Evolutionary conservation across 305 asterid species (phyloP).

Genomic region (Fraxinus floribunda): DNA sequence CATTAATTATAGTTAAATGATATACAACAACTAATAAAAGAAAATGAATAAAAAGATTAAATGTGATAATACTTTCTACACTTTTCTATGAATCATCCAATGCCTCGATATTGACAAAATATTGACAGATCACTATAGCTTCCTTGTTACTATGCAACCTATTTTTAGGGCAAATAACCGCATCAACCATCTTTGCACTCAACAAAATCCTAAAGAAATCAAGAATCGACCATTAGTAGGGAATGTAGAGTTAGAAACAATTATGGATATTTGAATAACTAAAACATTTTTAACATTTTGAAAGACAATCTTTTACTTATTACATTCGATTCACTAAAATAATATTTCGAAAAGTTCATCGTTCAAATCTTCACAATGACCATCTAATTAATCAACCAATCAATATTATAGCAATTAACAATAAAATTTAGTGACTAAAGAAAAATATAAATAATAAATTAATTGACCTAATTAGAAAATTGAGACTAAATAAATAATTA

Average conservation of each 20-base stretch:
- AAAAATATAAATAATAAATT: too few relatives aligned
- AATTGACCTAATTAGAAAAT: neutral
- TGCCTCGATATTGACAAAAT: neutral
- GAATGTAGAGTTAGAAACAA: neutral
- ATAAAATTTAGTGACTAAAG: too few relatives aligned
- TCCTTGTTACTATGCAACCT: neutral
- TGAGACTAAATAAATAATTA: too few relatives aligned
- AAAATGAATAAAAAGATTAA: too few relatives aligned
- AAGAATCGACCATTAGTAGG: neutral
- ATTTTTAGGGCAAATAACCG: neutral
- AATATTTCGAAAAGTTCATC: neutral
- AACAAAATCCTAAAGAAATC: neutral
- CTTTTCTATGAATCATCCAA: neutral
- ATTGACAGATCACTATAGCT: too few relatives aligned
- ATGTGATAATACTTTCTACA: neutral
- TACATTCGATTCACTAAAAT: neutral
- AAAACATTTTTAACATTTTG: neutral
- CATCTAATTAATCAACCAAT: neutral
- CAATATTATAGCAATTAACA: neutral
- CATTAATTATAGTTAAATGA: neutral
- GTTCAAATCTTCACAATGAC: neutral
- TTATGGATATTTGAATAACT: too few relatives aligned
- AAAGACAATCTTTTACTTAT: neutral
- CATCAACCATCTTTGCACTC: neutral
- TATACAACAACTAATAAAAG: too few relatives aligned